Base-by-base conservation (phyloP, 176 grass and related monocot species). In the Metroxylon sagu region DNA sequence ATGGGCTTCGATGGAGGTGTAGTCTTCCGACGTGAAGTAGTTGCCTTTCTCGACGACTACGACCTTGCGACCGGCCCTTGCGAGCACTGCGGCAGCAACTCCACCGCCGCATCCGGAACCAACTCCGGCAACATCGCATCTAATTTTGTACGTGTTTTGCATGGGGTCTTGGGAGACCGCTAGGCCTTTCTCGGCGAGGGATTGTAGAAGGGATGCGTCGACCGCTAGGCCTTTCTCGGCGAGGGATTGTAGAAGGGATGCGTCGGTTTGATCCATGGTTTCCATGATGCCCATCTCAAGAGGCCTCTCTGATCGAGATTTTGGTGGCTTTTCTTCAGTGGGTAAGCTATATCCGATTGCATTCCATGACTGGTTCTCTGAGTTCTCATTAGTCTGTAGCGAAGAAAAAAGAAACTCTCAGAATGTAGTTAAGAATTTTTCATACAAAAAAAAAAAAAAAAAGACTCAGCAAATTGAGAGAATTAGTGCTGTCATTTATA, bases 21-120 rank as follows among this genome's bases (percentile, higher is more conserved):
- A 91, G 68, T 91, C 92, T 70, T 73, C 55, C 4, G 75, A 52
- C n/a, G 84, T 83, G 76, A 83, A 97, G 79, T 97, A 91, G 85
- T 57, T 76, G 0, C 92, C 87, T 30, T 91, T 97, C 82, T 97
- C 92, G 27, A 97, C 19, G 58, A 97, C 79, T 2, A 97, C 69
- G 2, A 91, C 92, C 74, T 91, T 97, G 75, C 80, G 58, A 1
- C 87, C 87, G 5, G 83, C 60, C 30, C 16, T 70, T 1, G 92
- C 77, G 0, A 97, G 83, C 62, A 91, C 75, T 69, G 87, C 92
- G 0, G 92, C 87, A 0, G 92, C 79, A 35, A 97, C 92, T 23
- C 83, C 83, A 1, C 92, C 87, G 18, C 92, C 92, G 67, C 84
- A 77, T 54, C 92, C 92, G 52, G 92, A 97, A 18, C 92, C 92